These are phyloP conservation scores for Cicer arietinum DNA, from an alignment of 306 rosid genomes.

Conservation along the genomic window DNA sequence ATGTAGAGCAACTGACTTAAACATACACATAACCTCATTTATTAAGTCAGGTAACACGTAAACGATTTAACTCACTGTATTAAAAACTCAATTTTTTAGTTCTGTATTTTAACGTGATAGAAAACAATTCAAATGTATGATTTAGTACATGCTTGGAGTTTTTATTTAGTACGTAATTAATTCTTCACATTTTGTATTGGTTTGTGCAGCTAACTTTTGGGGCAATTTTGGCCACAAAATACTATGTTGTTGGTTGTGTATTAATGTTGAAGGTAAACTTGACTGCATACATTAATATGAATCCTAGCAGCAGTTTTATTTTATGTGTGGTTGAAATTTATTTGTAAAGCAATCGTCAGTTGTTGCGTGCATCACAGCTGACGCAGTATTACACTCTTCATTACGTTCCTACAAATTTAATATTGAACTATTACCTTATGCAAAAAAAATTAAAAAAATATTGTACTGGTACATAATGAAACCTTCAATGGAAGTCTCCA, in stretches of 20 bases:
- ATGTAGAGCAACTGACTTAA: too few species aligned
- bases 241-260: neutral
- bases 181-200: neutral
- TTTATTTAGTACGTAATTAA: neutral
- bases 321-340: conserved; percentile 41
- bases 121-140: neutral
- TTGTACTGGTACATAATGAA: neutral
- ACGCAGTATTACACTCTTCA: neutral
- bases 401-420: neutral
- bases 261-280: conserved; percentile 24
- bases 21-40: too few species aligned
- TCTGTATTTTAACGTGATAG: too few species aligned
- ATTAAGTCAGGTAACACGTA: too few species aligned
- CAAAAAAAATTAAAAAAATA: too few species aligned
- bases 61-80: too few species aligned
- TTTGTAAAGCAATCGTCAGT: neutral
- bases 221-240: conserved; percentile 38
- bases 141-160: neutral
- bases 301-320: conserved; percentile 11
- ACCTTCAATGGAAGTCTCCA: neutral
- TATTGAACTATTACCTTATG: neutral
- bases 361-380: conserved; percentile 25
- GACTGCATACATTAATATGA: conserved; percentile 1
- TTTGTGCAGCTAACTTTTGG: conserved; percentile 1
- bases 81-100: too few species aligned